Percentiles rank a stretch among this genome's conserved stretches.
These are phyloP conservation scores for Colletotrichum noveboracense DNA, from an alignment of 2,329 filamentous ascomycete genomes.

Conservation along the genomic window DNA sequence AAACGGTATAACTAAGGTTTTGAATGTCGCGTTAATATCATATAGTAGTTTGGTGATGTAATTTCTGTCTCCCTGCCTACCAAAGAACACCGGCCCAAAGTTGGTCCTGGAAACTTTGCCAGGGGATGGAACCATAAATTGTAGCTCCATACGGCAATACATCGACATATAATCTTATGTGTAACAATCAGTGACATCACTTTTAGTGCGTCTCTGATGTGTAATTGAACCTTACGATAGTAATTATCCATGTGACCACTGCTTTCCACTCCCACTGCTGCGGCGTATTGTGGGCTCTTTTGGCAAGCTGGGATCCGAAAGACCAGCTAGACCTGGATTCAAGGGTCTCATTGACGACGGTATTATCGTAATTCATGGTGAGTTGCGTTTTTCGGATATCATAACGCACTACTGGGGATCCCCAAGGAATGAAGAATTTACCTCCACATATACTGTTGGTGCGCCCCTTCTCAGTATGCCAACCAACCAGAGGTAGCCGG, in stretches of 20 bases:
- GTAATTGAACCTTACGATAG: neutral
- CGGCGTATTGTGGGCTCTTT: neutral
- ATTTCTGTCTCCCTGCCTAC: neutral
- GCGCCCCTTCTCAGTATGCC: neutral
- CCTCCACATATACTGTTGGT: neutral
- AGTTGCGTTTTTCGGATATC: neutral
- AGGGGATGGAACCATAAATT: slow-evolving; percentile 11
- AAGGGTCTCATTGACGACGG: neutral
- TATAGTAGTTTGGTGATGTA: neutral
- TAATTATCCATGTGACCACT: neutral
- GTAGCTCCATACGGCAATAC: neutral
- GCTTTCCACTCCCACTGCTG: neutral
- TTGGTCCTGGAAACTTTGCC: slow-evolving; percentile 6
- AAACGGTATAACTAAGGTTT: neutral
- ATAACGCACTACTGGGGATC: neutral
- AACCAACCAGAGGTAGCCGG: neutral
- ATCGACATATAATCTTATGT: neutral
- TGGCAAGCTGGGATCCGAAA: neutral
- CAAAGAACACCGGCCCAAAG: neutral
- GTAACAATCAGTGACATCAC: slow-evolving; percentile 34
- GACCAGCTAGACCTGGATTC: neutral
- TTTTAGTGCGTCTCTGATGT: neutral
- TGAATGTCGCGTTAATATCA: too few species aligned
- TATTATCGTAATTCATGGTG: neutral
- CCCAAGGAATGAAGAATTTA: neutral